phyloP scores from a whole-genome alignment of 2,329 filamentous ascomycete genomes.

The Graphiopsis chlorocephala region DNA sequence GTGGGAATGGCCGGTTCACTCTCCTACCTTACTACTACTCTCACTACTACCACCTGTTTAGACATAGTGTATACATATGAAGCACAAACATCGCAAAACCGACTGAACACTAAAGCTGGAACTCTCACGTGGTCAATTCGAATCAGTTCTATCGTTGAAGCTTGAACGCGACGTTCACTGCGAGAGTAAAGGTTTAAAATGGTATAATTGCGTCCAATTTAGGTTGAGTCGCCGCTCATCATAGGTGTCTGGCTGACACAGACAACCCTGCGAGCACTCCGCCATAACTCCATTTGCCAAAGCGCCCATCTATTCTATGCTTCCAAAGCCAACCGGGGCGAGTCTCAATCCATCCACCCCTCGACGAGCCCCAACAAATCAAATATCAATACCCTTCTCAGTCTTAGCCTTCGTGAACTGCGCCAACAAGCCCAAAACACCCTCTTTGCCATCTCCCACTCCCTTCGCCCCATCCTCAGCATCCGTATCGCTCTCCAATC shows the following conservation, averaged over 20 bases:
- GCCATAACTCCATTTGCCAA: neutral
- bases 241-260: neutral
- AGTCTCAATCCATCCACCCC: neutral
- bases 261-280: neutral
- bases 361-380: neutral
- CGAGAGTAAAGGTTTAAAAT: neutral
- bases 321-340: neutral
- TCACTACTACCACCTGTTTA: neutral
- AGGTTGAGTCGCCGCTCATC: neutral
- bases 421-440: slow-evolving; percentile 64
- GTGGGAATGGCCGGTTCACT: neutral
- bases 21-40: neutral
- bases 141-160: neutral
- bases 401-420: slow-evolving; percentile 64
- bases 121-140: neutral
- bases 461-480: slow-evolving; percentile 34
- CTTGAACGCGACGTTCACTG: neutral
- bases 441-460: slow-evolving; percentile 43
- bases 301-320: neutral
- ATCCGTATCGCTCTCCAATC: slow-evolving; percentile 36
- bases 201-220: neutral
- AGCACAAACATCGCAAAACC: neutral
- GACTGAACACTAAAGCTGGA: neutral
- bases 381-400: slow-evolving; percentile 39
- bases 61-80: slow-evolving; percentile 3